Conservation (phyloP, 78 protist genomes). For the Parvularia atlantis region DNA sequence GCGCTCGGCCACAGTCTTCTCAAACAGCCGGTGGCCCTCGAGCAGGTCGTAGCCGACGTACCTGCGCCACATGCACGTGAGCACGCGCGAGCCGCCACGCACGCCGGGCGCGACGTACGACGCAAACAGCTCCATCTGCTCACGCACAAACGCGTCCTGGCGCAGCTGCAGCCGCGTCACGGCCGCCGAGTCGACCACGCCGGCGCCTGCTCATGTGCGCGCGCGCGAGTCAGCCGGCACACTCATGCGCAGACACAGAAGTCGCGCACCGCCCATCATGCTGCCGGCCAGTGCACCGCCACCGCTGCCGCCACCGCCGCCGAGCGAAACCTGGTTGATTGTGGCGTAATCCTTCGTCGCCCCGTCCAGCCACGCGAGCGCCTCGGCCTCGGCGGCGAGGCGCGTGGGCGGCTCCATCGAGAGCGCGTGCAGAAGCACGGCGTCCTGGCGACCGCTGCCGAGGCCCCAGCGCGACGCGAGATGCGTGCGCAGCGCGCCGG, state of each 20-base stretch:
- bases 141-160: background rate
- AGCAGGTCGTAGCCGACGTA: conserved; percentile 20
- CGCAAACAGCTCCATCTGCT: background rate
- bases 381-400: conserved; percentile 27
- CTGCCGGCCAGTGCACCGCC: background rate
- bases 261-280: background rate
- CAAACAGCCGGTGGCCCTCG: background rate
- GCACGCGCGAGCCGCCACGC: too few relatives aligned
- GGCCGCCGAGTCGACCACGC: background rate
- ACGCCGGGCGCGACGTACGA: too few relatives aligned
- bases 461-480: conserved; percentile 2
- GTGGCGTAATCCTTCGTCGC: conserved; percentile 1
- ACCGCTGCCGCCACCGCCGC: conserved; percentile 5
- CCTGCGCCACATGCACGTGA: too few relatives aligned
- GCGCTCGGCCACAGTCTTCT: background rate
- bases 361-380: conserved; percentile 11
- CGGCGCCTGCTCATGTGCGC: background rate
- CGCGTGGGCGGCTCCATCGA: conserved; percentile 31
- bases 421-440: conserved; percentile 23
- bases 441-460: conserved; percentile 12
- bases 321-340: background rate
- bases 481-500: background rate
- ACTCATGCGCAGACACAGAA: background rate
- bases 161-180: background rate
- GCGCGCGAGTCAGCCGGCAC: background rate